Conservation (phyloP, 345 rosid species). For the Psidium guajava region DNA sequence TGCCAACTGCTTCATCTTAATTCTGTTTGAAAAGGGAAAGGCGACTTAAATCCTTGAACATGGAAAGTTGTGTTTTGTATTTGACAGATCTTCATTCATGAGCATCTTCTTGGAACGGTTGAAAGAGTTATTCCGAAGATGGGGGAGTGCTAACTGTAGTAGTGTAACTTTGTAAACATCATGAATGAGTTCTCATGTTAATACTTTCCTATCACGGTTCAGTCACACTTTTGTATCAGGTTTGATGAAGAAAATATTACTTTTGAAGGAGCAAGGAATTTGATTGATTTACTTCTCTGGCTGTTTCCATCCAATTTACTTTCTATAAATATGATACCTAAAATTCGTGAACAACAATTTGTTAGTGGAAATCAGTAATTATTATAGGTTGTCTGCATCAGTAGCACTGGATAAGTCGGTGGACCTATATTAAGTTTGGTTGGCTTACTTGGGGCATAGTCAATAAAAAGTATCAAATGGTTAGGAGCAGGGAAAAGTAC, state of each 20-base stretch:
- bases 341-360: neutral
- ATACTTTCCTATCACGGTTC: neutral
- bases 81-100: neutral
- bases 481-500: conserved; percentile 8
- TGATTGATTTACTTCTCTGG: neutral
- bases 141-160: neutral
- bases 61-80: neutral
- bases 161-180: neutral
- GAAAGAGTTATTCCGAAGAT: neutral
- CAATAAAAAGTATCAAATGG: neutral
- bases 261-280: neutral
- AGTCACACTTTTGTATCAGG: neutral
- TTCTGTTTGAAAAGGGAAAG: neutral
- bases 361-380: neutral
- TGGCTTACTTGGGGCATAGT: neutral
- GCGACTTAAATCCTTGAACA: neutral
- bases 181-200: neutral
- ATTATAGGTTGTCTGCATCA: neutral
- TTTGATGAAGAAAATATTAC: neutral
- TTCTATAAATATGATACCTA: neutral
- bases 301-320: neutral
- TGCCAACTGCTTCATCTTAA: neutral
- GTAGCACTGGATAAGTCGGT: neutral
- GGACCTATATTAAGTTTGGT: neutral
- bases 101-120: neutral